Base-by-base conservation (phyloP, 2,329 filamentous ascomycete species). In the Emericellopsis atlantica region DNA sequence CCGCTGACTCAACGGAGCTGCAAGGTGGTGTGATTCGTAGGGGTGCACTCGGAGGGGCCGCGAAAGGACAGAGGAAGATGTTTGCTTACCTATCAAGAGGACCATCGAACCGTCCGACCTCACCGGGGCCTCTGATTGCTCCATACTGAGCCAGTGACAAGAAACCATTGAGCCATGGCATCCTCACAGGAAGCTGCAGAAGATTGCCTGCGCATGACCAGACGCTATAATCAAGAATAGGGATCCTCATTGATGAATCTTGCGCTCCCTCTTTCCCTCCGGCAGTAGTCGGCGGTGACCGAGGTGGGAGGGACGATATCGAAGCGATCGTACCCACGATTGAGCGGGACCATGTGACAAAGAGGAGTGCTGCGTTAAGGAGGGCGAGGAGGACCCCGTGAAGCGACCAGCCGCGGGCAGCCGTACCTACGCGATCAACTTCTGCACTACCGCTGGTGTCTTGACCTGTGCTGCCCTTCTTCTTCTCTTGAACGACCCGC, bases 121-220 rank as follows among this genome's bases (percentile, higher is more conserved):
- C 74, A 53, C 87, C 84, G 48, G 85, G 85, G 21, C 88, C 86
- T 53, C 70, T 68, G 54, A 90, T 63, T 53, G 79, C 72, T 49
- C 78, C 70, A 69, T 84, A 81, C 62, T 92, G 86, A 49, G 82
- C 59, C 60, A 95, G 74, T 43, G 84, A 83, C 45, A 92, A 59
- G 50, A 76, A 66, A 55, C 86, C 86, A 55, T 71, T 72, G 43
- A 95, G 72, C 90, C 90, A 96, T 47, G 90, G 90, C 87, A 95
- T 94, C 60, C 87, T 84, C 48, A 67, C 61, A 49, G 81, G 71
- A 55, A 95, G 62, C 67, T 88, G 79, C 50, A 88, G 63, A 46
- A 94, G 61, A 57, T 77, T 79, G 46, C 79, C 79, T 43, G 81
- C 59, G 61, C 84, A 85, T 51, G 78, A 69, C 79, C 84, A 95